Base-by-base conservation (phyloP, 1,284 basidiomycete genomes). In the Sphagnurus paluster region DNA sequence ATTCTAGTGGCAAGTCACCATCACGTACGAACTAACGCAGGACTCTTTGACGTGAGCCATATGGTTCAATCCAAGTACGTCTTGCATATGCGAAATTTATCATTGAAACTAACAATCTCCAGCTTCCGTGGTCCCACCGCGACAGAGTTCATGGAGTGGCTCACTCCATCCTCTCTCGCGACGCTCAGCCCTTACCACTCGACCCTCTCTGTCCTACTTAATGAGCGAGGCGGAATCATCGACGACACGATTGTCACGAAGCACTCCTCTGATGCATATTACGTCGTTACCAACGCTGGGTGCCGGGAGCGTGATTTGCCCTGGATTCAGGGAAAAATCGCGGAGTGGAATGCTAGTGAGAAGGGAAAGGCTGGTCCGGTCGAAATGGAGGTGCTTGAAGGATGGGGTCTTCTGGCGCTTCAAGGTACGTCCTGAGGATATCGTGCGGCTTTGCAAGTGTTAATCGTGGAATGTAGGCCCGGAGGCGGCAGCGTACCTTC, bases 21-120 rank as follows among this genome's bases (percentile, higher is more conserved):
- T 44, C 90, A 98, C 63, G 91, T 97, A 44, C 84, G 97, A 26
- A 80, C 74, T 5, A 80, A 79, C 26, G 91, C 82, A 1, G 95
- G 95, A 1, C 75, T 99, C 21, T 99, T 99, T 65, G 96, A 99
- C 64, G 97, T 99, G 26, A 92, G 93, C 24, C 96, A 99, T 70
- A 99, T 99, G 96, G 89, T 92, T 28, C 92, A 94, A 68, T 85
- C 87, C 47, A 86, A 81, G 87, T 89, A 57, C 47, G 56, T 42
- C 30, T 35, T 14, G 49, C 9, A 38, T 32, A 19, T 32, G 25
- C 32, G 48, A 48, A 8, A 21, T 39, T 23, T 9, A 42, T 32
- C 24, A 39, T 38, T 32, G 38, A 3, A 32, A 50, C 44, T 21
- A 36, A 25, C 37, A 29, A 13, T 8, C 37, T 24, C 42, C 49